Evolutionary conservation across 768 basidiomycete genomes (phyloP), one percentile per base, ranked within the genome.

Genomic region (Piloderma croceum): DNA sequence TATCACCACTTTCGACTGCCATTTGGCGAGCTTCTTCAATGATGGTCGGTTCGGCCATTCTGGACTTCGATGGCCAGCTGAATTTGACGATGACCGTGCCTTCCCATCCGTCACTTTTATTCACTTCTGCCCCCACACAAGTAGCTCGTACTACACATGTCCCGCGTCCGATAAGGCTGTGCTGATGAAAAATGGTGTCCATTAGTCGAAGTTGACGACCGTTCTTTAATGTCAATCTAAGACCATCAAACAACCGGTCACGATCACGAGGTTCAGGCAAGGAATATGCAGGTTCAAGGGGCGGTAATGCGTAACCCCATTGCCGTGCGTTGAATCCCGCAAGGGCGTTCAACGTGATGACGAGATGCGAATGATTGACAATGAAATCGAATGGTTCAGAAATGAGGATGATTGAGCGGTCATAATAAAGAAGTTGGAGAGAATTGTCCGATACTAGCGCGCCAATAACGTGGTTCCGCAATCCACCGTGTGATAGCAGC

Each of bases 381-480:
- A n/a, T n/a, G n/a, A n/a, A 42, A 22, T 15, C 17, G 9, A 19
- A 34, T 18, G 7, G n/a, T 20, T 35, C 22, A 24, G 13, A 7
- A n/a, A 13, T 36, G 10, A 42, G 13, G 18, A 42, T 23, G 6
- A 20, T 36, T n/a, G 34, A 36, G 12, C 20, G 34, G 34, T 42
- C 40, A 32, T 36, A 36, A 24, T 36, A 42, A 2, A 13, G 13
- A 11, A 42, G 18, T 19, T 25, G 1, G 22, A 36, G 15, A 19
- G 7, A 13, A 3, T 17, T 21, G 24, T 36, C 40, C 19, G 33
- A 31, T 6, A 36, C 40, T 10, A 36, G 15, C 1, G 35, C 22
- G 4, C 40, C 40, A 23, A 42, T 42, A 6, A 32, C 33, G 21
- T 34, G 34, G 7, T 36, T 15, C 20, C 40, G n/a, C 7, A 33